phyloP scores from a whole-genome alignment of 495 filamentous ascomycete genomes.

The Penicillium lividum region DNA sequence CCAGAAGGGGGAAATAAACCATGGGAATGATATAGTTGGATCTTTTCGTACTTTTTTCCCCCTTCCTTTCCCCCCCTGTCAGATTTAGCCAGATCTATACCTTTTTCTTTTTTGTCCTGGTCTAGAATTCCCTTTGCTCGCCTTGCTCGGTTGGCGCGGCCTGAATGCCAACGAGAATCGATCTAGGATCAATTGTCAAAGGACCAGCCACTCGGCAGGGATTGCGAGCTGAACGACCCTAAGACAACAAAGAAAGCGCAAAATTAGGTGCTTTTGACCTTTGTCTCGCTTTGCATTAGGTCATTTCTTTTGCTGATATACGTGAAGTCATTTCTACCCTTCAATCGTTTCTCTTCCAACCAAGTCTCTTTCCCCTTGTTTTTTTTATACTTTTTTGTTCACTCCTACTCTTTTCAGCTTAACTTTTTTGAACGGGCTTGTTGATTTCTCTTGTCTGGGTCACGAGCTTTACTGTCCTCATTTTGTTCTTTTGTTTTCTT shows the following conservation, averaged over 20 bases:
- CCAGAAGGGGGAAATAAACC: background rate
- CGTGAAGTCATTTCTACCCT: too few species aligned
- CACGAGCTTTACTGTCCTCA: conserved; percentile 8
- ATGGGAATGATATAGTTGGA: background rate
- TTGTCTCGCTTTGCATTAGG: too few species aligned
- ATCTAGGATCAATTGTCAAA: conserved; percentile 32
- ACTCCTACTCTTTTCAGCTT: background rate
- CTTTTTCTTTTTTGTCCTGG: conserved; percentile 7
- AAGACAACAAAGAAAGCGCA: conserved; percentile 25
- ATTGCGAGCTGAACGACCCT: conserved; percentile 7
- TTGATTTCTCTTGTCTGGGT: conserved; percentile 6
- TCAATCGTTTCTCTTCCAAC: background rate
- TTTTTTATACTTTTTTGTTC: conserved; percentile 10
- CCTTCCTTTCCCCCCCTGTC: background rate
- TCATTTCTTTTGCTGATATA: too few species aligned
- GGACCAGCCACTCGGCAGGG: conserved; percentile 25
- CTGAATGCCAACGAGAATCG: conserved; percentile 9
- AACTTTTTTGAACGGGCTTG: background rate
- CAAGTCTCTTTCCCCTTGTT: background rate
- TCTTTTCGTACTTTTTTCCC: background rate
- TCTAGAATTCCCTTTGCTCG: background rate
- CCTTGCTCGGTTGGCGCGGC: conserved; percentile 32
- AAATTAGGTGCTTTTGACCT: conserved; percentile 11
- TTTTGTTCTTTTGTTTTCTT: background rate
- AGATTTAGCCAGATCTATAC: background rate